Base-by-base conservation (phyloP, 352 stramenopile genomes). In the Globisporangium cystogenes region DNA sequence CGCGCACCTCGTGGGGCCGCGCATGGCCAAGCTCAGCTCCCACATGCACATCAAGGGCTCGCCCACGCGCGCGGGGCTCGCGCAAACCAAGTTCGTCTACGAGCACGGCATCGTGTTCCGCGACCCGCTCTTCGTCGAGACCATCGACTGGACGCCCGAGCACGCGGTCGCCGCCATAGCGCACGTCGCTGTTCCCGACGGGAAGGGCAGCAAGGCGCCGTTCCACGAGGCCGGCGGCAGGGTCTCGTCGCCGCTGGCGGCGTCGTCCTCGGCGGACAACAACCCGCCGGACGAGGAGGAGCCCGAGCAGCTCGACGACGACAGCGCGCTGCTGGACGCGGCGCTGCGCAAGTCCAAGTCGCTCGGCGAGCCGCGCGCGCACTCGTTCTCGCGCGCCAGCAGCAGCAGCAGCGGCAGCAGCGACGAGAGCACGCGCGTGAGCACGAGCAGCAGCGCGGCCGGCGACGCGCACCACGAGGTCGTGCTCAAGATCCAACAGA, bases 21-120 rank as follows among this genome's bases (percentile, higher is more conserved):
- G 74, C 48, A 87, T 90, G 73, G 72, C 67, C 39, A 87, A 92
- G 47, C 55, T 88, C 44, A 89, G 78, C 62, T 57, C 65, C 26
- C 77, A 85, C 37, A 51, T 89, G 53, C 74, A 76, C 62, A 59
- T 88, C 48, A 87, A 87, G 51, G 79, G 74, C 48, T 71, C 65
- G 14, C 72, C 76, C n/a, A 64, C 68, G 31, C 67, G 71, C 51
- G 72, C 73, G 8, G 69, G 70, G 2, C 16, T 59, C n/a, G 70
- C 54, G 48, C 78, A 90, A 60, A 80, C 79, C n/a, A 73, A 67
- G 39, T 87, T 89, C 43, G 64, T 89, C 15, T 90, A 88, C 62
- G 77, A 92, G 47, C 72, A 86, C 55, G 82, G 82, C 10, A 58
- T 87, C 12, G 59, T 90, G 21, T 87, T 90, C 62, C 73, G 76